Evolutionary conservation across 768 basidiomycete species (phyloP).

Genomic region (Boletus huronensis): DNA sequence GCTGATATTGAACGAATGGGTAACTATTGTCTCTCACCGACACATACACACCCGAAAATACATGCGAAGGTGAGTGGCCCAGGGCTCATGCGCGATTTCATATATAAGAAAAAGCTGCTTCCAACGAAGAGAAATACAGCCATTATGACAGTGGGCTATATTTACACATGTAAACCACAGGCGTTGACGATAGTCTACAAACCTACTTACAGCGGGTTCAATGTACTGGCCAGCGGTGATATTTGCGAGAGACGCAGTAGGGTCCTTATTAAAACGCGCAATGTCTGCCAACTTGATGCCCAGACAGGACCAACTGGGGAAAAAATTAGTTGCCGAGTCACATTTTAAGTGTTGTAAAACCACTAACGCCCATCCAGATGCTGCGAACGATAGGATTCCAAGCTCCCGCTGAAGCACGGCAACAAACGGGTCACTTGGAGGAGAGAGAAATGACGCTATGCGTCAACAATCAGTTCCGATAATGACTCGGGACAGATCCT

Average conservation of each 20-base stretch:
- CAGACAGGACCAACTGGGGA: constrained; percentile 60
- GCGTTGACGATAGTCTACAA: background rate
- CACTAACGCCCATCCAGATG: constrained; percentile 61
- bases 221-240: constrained; percentile 54
- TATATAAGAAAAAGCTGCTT: constrained; percentile 51
- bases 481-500: background rate
- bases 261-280: constrained; percentile 43
- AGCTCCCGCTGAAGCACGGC: constrained; percentile 63
- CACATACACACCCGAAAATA: constrained; percentile 56
- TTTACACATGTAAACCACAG: background rate
- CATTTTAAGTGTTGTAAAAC: background rate
- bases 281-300: constrained; percentile 61
- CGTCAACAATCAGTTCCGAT: background rate
- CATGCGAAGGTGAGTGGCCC: constrained; percentile 58
- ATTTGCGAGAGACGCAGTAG: constrained; percentile 35
- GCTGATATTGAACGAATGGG: background rate
- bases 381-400: constrained; percentile 47
- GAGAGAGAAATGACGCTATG: constrained; percentile 60
- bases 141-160: constrained; percentile 55
- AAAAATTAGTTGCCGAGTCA: background rate
- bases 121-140: constrained; percentile 64
- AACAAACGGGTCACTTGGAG: constrained; percentile 67
- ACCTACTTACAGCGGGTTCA: constrained; percentile 40
- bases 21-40: constrained; percentile 39
- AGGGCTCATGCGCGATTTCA: constrained; percentile 58